A percentile compares a stretch with the other conserved stretches of the same genome.
Evolutionary conservation across 2,329 filamentous ascomycete species (phyloP).

Genomic region (Nemania sp.): DNA sequence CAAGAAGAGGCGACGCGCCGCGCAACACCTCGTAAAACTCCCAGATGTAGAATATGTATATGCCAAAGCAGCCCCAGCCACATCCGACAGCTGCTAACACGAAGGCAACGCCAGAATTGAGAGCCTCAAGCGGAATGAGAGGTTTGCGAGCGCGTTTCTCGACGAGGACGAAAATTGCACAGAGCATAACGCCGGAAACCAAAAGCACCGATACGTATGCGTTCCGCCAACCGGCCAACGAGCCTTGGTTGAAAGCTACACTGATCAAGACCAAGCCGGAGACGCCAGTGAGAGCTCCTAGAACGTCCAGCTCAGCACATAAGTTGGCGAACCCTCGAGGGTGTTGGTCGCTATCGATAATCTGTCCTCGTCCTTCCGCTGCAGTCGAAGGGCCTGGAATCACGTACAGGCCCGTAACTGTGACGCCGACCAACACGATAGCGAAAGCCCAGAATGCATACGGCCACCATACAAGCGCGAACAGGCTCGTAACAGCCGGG

Average conservation of each 20-base stretch:
- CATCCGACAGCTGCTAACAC: slow-evolving; percentile 54
- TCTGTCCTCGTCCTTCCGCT: background rate
- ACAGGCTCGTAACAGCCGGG: slow-evolving; percentile 36
- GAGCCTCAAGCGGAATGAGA: slow-evolving; percentile 56
- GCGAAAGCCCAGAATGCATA: slow-evolving; percentile 41
- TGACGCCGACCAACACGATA: slow-evolving; percentile 33
- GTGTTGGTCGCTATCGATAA: background rate
- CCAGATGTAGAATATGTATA: slow-evolving; percentile 51
- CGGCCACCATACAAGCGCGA: slow-evolving; percentile 38
- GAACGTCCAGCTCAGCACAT: slow-evolving; percentile 36
- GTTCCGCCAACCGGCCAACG: slow-evolving; percentile 56
- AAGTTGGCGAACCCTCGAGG: slow-evolving; percentile 24
- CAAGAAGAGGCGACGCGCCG: slow-evolving; percentile 45
- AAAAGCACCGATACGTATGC: slow-evolving; percentile 57
- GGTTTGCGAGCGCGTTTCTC: slow-evolving; percentile 54
- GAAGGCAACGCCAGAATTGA: slow-evolving; percentile 53
- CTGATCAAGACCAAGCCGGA: slow-evolving; percentile 59
- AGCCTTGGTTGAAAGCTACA: slow-evolving; percentile 64
- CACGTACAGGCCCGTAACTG: slow-evolving; percentile 33
- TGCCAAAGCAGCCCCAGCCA: slow-evolving; percentile 53
- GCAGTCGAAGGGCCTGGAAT: slow-evolving; percentile 29
- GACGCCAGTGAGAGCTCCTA: slow-evolving; percentile 49
- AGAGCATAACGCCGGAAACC: slow-evolving; percentile 54
- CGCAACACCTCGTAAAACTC: slow-evolving; percentile 47
- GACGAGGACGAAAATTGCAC: slow-evolving; percentile 55